Percentiles rank a stretch among this genome's conserved stretches.
Evolutionary conservation across 2,329 filamentous ascomycete species (phyloP).

Genomic region (Verticillium nubilum): DNA sequence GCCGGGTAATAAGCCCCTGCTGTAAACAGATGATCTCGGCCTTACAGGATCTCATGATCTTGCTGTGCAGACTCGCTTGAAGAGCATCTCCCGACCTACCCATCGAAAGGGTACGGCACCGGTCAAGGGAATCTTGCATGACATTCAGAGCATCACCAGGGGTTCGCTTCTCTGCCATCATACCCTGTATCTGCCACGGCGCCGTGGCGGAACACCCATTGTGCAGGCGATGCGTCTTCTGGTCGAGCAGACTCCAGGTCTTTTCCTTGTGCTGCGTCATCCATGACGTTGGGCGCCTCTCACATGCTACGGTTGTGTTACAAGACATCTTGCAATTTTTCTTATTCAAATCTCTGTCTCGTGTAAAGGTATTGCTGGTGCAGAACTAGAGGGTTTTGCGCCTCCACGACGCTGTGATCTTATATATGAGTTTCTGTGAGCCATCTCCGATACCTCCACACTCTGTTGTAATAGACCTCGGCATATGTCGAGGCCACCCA

Average conservation of each 20-base stretch:
- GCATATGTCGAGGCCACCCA: too few relatives aligned
- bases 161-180: not conserved
- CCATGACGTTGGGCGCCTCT: not conserved
- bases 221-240: not conserved
- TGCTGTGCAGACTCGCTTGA: conserved; percentile 16
- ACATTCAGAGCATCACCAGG: not conserved
- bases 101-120: not conserved
- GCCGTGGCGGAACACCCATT: not conserved
- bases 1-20: not conserved
- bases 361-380: too few relatives aligned
- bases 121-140: not conserved
- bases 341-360: too few relatives aligned
- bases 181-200: not conserved
- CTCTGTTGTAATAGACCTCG: too few relatives aligned
- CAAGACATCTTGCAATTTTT: too few relatives aligned
- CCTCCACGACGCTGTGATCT: too few relatives aligned
- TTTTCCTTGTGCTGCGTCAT: not conserved
- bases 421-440: too few relatives aligned
- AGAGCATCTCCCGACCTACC: conserved; percentile 4
- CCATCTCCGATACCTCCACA: too few relatives aligned
- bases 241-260: not conserved
- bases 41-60: conserved; percentile 22
- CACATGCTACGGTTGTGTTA: too few relatives aligned
- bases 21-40: conserved; percentile 2
- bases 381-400: too few relatives aligned